Evolutionary conservation across 73 alveolate species (phyloP).

Genomic region (Tetrahymena elliotti): DNA sequence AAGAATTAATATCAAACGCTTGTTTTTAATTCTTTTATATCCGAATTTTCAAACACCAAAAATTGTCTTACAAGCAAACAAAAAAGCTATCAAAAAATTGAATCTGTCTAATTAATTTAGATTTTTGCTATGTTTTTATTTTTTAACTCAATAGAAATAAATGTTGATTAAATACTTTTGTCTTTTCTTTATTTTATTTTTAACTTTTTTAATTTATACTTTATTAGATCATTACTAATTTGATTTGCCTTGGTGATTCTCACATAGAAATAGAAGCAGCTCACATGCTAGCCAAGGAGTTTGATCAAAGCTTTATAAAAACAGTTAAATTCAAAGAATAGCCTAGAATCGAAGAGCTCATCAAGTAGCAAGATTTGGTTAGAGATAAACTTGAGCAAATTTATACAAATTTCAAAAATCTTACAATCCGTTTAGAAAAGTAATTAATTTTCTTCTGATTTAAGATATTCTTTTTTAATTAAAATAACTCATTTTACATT

Average conservation of each 20-base stretch:
- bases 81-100: too few relatives aligned
- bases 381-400: constrained; percentile 88
- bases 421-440: constrained; percentile 90
- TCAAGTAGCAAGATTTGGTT: constrained; percentile 85
- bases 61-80: background rate
- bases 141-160: too few relatives aligned
- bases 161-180: background rate
- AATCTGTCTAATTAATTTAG: background rate
- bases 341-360: constrained; percentile 96
- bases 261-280: constrained; percentile 98
- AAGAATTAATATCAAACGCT: background rate
- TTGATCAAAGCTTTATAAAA: constrained; percentile 77
- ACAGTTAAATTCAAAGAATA: constrained; percentile 95
- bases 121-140: background rate
- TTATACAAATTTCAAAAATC: constrained; percentile 81
- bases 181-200: background rate
- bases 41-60: too few relatives aligned
- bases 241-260: constrained; percentile 97
- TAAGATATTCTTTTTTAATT: background rate
- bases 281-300: constrained; percentile 80
- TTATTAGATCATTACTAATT: constrained; percentile 70
- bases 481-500: background rate
- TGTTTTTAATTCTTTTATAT: background rate
- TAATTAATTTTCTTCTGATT: background rate
- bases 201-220: background rate